Base-by-base conservation (phyloP, 352 stramenopile genomes). In the Phytophthora fragariae region DNA sequence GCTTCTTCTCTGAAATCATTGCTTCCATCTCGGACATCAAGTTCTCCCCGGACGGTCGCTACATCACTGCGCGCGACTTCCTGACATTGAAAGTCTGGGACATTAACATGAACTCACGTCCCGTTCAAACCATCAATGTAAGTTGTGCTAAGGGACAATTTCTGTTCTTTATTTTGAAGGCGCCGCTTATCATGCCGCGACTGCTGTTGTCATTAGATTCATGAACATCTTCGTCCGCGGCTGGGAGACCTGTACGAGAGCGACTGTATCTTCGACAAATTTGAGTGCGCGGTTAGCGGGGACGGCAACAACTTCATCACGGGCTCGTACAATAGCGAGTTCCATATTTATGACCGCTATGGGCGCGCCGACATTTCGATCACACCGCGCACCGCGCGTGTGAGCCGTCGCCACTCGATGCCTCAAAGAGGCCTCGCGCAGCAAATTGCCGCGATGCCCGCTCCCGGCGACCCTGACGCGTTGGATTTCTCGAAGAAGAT, bases 251-350 rank as follows among this genome's bases (percentile, higher is more conserved):
- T 99, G 5, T 99, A 98, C 79, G 95, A 99, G 61, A 98, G 92
- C 65, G 97, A 99, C 75, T 98, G 90, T 71, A 99, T 99, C 65
- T 99, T 99, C 70, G 97, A 99, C 88, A 99, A 99, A 77, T 99
- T 99, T 72, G 95, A 99, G 76, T 97, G 96, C 59, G 86, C 85
- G 9, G 85, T 98, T 39, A 97, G 90, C 65, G 88, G 86, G 21
- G 91, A 98, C 71, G 94, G 92, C 56, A 95, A 97, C 72, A 92
- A 94, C 82, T 93, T 98, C 73, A 86, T 97, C 66, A 99, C 95
- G 44, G 97, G 97, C 53, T 98, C 93, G 57, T 99, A 99, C 89
- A 95, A 97, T 68, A 98, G 94, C 87, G 82, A 92, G 70, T 98
- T 98, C 66, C 91, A 97, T 82, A 94, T 98, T 82, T 97, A 94